Evolutionary conservation across 345 rosid genomes (phyloP).

Genomic region (Pistacia atlantica): DNA sequence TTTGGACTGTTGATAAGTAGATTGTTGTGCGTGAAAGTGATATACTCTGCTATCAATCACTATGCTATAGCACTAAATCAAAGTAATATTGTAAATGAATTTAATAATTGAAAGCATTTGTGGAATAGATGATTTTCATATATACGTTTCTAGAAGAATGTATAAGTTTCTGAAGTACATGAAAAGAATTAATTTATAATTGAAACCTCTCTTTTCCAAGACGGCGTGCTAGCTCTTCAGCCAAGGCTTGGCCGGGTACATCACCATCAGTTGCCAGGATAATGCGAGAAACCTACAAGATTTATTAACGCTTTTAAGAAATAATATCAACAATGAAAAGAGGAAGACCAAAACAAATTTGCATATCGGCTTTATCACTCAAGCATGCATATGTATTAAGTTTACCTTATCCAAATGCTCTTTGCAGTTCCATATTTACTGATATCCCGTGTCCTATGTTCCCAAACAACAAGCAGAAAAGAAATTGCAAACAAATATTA

Average conservation of each 20-base stretch:
- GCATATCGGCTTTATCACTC: neutral
- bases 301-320: neutral
- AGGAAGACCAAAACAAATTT: neutral
- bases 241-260: slow-evolving; percentile 44
- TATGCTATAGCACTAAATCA: no score
- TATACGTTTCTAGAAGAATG: neutral
- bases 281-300: slow-evolving; percentile 44
- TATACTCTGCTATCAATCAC: no score
- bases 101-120: no score
- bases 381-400: neutral
- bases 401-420: slow-evolving; percentile 48
- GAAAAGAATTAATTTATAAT: neutral
- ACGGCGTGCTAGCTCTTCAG: slow-evolving; percentile 57
- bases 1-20: neutral
- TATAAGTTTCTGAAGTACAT: neutral
- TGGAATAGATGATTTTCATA: neutral
- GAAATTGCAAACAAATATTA: neutral
- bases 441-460: slow-evolving; percentile 47
- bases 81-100: no score
- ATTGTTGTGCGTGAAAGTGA: no score
- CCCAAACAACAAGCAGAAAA: slow-evolving; percentile 10
- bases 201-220: slow-evolving; percentile 57
- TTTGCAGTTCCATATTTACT: slow-evolving; percentile 56
- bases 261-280: slow-evolving; percentile 59
- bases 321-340: neutral